Evolutionary conservation across 805 yeast genomes (phyloP).

Genomic region (Lipomyces chichibuensis): DNA sequence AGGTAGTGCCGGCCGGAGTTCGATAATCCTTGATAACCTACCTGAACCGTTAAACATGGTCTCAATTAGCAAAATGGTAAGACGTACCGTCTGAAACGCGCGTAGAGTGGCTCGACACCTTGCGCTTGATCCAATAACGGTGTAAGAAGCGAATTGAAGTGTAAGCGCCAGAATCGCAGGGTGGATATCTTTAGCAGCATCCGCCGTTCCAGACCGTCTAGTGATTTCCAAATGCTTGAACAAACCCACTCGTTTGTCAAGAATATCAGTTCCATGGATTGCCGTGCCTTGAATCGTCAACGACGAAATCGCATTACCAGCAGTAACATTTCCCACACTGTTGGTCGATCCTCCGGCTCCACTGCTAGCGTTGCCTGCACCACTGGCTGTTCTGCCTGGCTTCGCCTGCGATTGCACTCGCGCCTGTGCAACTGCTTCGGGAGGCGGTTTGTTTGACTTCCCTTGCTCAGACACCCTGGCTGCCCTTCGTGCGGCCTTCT

Average conservation of each 20-base stretch:
- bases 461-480: constrained; percentile 65
- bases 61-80: not conserved
- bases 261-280: constrained; percentile 19
- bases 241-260: constrained; percentile 39
- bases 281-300: constrained; percentile 21
- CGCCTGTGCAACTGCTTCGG: constrained; percentile 6
- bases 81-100: constrained; percentile 61
- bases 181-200: constrained; percentile 74
- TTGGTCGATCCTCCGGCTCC: constrained; percentile 49
- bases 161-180: constrained; percentile 81
- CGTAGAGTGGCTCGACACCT: constrained; percentile 83
- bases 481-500: constrained; percentile 90
- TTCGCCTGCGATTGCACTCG: constrained; percentile 37
- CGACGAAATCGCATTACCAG: constrained; percentile 50
- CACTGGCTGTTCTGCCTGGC: constrained; percentile 18
- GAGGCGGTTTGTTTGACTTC: constrained; percentile 13
- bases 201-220: constrained; percentile 49
- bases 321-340: constrained; percentile 52
- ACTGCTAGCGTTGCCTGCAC: constrained; percentile 43
- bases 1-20: constrained; percentile 83
- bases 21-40: constrained; percentile 74
- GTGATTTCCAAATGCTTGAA: constrained; percentile 48
- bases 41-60: not conserved
- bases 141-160: constrained; percentile 77
- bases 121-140: constrained; percentile 85